Evolutionary conservation across 257 asterid species (phyloP), one percentile per base, ranked within the genome.

Genomic region (Nicotiana otophora): DNA sequence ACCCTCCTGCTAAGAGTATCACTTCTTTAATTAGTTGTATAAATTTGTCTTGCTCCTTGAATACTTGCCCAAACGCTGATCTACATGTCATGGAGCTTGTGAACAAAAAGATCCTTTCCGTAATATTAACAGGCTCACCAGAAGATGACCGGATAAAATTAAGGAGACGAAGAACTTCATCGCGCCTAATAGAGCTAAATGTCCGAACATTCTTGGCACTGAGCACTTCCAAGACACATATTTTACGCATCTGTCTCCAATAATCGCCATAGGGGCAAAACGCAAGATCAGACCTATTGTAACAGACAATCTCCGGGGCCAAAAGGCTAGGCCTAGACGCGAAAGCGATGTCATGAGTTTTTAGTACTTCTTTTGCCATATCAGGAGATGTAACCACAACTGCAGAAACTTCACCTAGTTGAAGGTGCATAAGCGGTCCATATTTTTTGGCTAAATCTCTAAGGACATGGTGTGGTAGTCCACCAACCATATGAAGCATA

Each of bases 161-260:
- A n/a, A 78, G 7, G 10, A 78, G 82, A 3, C 82, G 72, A 42
- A 9, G n/a, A 20, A 67, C 60, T 28, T 74, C 62, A 15, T 74
- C n/a, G 4, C 17, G 80, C 12, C 80, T 42, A 11, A 74, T 48
- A 10, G 80, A 36, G 61, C 80, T 42, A 33, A 82, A 82, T 0
- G 81, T 65, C 39, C 81, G 86, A 8, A 88, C 90, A 42, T 81
- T 82, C 19, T 61, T 75, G 36, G 51, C 67, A 63, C 84, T 75
- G 10, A 88, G 65, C 10, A 88, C 83, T 51, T 86, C 86, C 12
- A 61, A 51, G 14, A 80, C 81, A 33, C 87, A 84, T 12, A 88
- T 16, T 62, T 86, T 85, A 34, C 88, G 86, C 86, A 88, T 82
- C 10, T 77, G 70, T 54, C 85, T 82, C 91, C 91, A 88, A 75